phyloP scores from a whole-genome alignment of 2,329 filamentous ascomycete genomes.

The Fusarium verrucosum region DNA sequence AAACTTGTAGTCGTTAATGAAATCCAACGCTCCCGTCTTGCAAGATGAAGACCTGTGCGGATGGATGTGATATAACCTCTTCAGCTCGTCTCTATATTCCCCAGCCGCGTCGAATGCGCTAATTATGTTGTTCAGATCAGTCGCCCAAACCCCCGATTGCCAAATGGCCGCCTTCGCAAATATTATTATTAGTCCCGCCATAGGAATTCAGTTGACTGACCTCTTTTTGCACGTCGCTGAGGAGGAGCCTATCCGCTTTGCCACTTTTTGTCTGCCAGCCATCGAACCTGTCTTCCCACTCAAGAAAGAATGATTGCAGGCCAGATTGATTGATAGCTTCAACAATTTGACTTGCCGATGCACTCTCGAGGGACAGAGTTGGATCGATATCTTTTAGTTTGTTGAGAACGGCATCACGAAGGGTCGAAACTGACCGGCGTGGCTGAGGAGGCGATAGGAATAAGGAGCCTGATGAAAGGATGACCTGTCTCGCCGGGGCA shows the following conservation, averaged over 20 bases:
- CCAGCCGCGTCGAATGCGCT: neutral
- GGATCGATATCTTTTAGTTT: conserved; percentile 37
- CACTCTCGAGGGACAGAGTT: neutral
- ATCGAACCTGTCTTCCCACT: conserved; percentile 2
- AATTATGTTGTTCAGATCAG: rapidly evolving
- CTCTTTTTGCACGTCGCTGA: conserved; percentile 11
- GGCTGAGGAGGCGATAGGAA: conserved; percentile 55
- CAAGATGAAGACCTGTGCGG: conserved; percentile 51
- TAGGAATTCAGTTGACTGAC: neutral
- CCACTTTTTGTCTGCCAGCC: conserved; percentile 4
- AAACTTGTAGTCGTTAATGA: conserved; percentile 49
- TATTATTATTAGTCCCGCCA: neutral
- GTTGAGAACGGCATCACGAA: neutral
- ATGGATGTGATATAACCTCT: conserved; percentile 54
- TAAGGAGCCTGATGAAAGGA: conserved; percentile 55
- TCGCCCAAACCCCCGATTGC: neutral
- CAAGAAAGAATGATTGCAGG: conserved; percentile 9
- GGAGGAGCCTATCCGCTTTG: neutral
- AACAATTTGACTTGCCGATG: neutral
- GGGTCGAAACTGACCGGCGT: rapidly evolving
- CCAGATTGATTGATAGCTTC: conserved; percentile 1
- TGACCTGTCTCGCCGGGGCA: conserved; percentile 42
- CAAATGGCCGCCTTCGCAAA: neutral
- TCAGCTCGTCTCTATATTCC: conserved; percentile 46
- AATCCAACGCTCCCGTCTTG: conserved; percentile 53